These are phyloP conservation scores for Iberis pinnata DNA, from an alignment of 345 rosid species.

Conservation along the genomic window DNA sequence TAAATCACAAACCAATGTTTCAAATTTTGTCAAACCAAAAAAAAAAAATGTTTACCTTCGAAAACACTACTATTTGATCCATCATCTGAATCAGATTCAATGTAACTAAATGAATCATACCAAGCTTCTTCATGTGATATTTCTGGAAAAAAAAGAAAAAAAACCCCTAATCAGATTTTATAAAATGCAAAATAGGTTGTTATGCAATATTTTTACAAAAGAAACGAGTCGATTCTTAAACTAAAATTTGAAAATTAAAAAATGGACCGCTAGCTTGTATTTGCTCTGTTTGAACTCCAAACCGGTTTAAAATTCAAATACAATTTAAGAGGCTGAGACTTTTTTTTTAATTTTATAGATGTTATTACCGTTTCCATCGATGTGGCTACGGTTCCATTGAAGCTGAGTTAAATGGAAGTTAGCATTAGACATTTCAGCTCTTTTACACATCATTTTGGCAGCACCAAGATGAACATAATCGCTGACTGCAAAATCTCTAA, in stretches of 20 bases:
- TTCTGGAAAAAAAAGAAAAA: constrained; percentile 32
- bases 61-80: constrained; percentile 54
- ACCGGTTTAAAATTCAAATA: too few relatives aligned
- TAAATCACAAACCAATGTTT: constrained; percentile 7
- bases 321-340: too few relatives aligned
- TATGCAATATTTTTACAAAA: too few relatives aligned
- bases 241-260: too few relatives aligned
- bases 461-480: constrained; percentile 49
- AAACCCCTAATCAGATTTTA: constrained; percentile 4
- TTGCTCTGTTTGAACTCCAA: neutral
- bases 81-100: constrained; percentile 78
- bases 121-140: constrained; percentile 69
- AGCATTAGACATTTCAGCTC: constrained; percentile 52
- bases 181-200: neutral
- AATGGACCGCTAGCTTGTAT: neutral
- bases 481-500: constrained; percentile 43
- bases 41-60: constrained; percentile 37
- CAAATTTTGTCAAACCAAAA: neutral
- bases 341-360: neutral
- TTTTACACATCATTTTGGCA: constrained; percentile 44
- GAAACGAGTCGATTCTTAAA: too few relatives aligned
- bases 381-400: constrained; percentile 71
- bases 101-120: constrained; percentile 66
- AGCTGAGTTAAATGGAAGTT: constrained; percentile 58
- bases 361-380: constrained; percentile 46